Evolutionary conservation across 2,329 filamentous ascomycete species (phyloP).

Genomic region (Pseudopyrenochaeta lycopersici): DNA sequence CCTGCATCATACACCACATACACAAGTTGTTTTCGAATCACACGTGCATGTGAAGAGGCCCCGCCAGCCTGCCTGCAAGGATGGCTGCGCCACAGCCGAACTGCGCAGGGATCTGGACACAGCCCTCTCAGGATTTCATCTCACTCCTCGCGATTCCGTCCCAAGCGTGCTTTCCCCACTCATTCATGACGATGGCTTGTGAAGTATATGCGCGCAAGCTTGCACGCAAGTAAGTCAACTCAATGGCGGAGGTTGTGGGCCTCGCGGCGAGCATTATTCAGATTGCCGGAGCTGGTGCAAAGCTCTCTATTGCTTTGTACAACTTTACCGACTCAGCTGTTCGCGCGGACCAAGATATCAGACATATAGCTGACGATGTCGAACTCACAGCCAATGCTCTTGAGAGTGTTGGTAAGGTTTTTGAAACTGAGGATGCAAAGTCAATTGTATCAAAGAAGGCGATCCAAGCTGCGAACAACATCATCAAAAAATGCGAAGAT

Average conservation of each 20-base stretch:
- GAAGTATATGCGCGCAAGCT: background rate
- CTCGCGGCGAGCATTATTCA: conserved; percentile 36
- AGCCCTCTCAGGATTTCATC: too few species aligned
- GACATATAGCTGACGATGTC: conserved; percentile 35
- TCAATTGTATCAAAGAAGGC: conserved; percentile 30
- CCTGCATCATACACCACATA: too few species aligned
- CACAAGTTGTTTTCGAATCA: too few species aligned
- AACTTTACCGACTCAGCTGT: conserved; percentile 27
- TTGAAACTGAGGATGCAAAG: conserved; percentile 22
- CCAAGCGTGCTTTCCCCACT: too few species aligned
- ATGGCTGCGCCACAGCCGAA: too few species aligned
- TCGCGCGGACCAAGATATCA: conserved; percentile 33
- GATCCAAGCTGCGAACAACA: conserved; percentile 28
- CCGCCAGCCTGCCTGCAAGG: too few species aligned
- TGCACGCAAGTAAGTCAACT: background rate
- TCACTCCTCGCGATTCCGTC: too few species aligned
- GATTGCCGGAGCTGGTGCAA: conserved; percentile 31
- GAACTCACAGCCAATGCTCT: conserved; percentile 35
- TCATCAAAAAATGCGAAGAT: conserved; percentile 35
- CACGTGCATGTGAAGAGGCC: too few species aligned
- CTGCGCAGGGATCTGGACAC: too few species aligned
- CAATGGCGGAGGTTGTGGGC: conserved; percentile 36
- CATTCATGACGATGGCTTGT: too few species aligned
- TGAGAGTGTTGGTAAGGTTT: conserved; percentile 29
- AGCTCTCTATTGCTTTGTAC: conserved; percentile 34